Evolutionary conservation across 495 filamentous ascomycete genomes (phyloP).

Genomic region (Hypoxylon fuscum): DNA sequence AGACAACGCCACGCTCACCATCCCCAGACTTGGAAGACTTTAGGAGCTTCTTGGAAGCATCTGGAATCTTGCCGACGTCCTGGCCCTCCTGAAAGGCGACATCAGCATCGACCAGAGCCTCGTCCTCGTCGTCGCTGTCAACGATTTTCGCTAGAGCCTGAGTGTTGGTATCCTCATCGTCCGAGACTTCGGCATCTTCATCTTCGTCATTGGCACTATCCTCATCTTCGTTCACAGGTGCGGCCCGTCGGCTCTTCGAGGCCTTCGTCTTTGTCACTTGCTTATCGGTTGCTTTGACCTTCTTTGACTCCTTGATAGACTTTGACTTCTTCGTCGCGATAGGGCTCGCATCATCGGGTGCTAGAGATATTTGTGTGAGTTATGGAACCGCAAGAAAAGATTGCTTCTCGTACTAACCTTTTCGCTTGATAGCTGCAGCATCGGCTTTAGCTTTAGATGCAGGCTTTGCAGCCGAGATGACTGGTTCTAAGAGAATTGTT

Average conservation of each 20-base stretch:
- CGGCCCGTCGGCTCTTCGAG: slow-evolving; percentile 36
- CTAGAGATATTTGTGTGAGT: slow-evolving; percentile 23
- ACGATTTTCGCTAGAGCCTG: slow-evolving; percentile 75
- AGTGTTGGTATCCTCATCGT: slow-evolving; percentile 55
- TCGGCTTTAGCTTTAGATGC: slow-evolving; percentile 65
- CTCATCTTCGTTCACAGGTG: slow-evolving; percentile 33
- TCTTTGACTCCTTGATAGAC: slow-evolving; percentile 42
- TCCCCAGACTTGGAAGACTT: slow-evolving; percentile 55
- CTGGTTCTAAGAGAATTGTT: slow-evolving; percentile 42
- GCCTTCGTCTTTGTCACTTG: slow-evolving; percentile 40
- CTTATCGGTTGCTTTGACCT: slow-evolving; percentile 39
- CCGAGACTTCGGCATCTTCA: slow-evolving; percentile 39
- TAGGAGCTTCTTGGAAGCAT: slow-evolving; percentile 68
- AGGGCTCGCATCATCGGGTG: slow-evolving; percentile 55
- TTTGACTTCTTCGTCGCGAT: slow-evolving; percentile 49
- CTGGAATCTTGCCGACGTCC: slow-evolving; percentile 68
- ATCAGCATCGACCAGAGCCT: slow-evolving; percentile 63
- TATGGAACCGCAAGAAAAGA: neutral
- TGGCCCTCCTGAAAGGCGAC: slow-evolving; percentile 58
- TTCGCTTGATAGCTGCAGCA: slow-evolving; percentile 58
- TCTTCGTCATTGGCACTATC: slow-evolving; percentile 43
- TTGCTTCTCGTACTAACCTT: slow-evolving; percentile 48
- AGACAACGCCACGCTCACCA: slow-evolving; percentile 79
- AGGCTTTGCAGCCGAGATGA: slow-evolving; percentile 59
- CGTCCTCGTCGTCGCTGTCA: slow-evolving; percentile 76